Base-by-base conservation (phyloP, 345 rosid genomes). In the Erysimum cheiranthoides region DNA sequence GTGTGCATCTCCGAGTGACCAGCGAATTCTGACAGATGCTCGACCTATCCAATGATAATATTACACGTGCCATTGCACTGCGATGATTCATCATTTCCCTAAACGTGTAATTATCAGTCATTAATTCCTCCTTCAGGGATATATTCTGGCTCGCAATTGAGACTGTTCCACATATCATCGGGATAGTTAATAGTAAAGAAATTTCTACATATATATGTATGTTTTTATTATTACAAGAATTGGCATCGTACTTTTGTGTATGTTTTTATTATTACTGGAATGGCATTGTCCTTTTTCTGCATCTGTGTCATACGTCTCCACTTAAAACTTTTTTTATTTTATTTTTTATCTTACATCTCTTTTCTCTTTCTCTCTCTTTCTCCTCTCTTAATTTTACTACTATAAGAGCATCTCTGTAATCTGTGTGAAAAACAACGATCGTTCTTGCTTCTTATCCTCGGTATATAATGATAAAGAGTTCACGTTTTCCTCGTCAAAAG, bases 401-500 rank as follows among this genome's bases (percentile, higher is more conserved):
- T 67, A 67, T 67, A 67, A 74, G 73, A 67, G 45, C 45, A 38
- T 51, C 14, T 56, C 14, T 56, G 40, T 46, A 27, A 36, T 43
- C 65, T n/a, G 36, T 49, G 73, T 16, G 43, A 68, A n/a, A 7
- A 56, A 14, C 6, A 49, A 12, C 2, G 21, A 42, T 14, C 5
- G 64, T 60, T 61, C 13, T 50, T 43, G 11, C 18, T 32, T 31
- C 1, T n/a, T 3, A 8, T 51, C 30, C 1, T 27, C 8, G 17
- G 3, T 58, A 47, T 59, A 60, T 59, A 40, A 76, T 76, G 79
- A 17, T 27, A 76, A 52, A 51, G 21, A 10, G 57, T 31, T 60
- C 69, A 50, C 71, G 71, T 76, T 64, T 70, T 77, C 68, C 46
- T 18, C 67, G 61, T 57, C 46, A 39, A 30, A 71, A 64, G 72